phyloP scores from a whole-genome alignment of 2,329 filamentous ascomycete genomes.

The Aspergillus tamarii region DNA sequence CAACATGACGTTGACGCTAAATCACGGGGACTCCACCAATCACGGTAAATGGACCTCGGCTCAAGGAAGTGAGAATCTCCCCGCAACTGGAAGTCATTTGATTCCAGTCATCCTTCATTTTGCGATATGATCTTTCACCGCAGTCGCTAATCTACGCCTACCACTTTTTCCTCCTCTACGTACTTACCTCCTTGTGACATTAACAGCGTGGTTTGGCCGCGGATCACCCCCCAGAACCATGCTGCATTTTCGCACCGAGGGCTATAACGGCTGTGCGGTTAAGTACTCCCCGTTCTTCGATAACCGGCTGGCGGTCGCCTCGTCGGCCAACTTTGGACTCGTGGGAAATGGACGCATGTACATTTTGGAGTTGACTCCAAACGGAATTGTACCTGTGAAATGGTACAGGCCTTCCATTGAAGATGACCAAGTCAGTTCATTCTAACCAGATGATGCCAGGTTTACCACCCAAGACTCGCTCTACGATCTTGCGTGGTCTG shows the following conservation, averaged over 20 bases:
- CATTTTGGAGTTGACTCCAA: conserved; percentile 77
- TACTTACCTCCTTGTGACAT: neutral
- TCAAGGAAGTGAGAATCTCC: neutral
- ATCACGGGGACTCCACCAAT: neutral
- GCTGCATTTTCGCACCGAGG: conserved; percentile 91
- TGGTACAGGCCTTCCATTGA: conserved; percentile 55
- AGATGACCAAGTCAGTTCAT: neutral
- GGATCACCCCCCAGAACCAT: conserved; percentile 53
- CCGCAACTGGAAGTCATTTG: neutral
- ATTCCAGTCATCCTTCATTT: neutral
- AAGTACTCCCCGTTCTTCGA: conserved; percentile 99
- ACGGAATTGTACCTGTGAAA: conserved; percentile 83
- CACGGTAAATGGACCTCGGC: neutral
- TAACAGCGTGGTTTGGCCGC: neutral
- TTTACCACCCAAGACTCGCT: conserved; percentile 98
- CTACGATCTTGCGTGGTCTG: conserved; percentile 93
- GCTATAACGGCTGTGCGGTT: conserved; percentile 94
- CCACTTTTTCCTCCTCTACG: neutral
- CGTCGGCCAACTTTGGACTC: conserved; percentile 93
- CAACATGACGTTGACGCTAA: neutral
- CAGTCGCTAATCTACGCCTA: neutral
- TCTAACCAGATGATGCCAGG: conserved; percentile 47
- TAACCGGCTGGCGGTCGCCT: conserved; percentile 84
- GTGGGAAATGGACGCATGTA: conserved; percentile 94
- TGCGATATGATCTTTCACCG: neutral